phyloP scores from a whole-genome alignment of 2,329 filamentous ascomycete genomes.

The Penicillium vulpinum region DNA sequence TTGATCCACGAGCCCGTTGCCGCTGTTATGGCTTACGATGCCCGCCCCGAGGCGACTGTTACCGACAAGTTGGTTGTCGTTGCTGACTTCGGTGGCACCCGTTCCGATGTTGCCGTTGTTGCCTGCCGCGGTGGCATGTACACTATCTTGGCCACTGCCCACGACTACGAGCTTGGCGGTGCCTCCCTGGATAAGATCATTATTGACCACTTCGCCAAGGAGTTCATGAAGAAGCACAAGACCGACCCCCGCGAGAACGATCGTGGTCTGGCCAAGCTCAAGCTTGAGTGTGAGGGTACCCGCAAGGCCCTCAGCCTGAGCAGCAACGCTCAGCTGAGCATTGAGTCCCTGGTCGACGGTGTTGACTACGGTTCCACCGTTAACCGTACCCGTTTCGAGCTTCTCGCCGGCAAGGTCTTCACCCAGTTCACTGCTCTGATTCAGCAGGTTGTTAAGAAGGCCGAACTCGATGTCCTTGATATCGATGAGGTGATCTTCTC shows the following conservation, averaged over 20 bases:
- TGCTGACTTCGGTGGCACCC: constrained; percentile 87
- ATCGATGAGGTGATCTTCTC: constrained; percentile 92
- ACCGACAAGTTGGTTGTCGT: constrained; percentile 90
- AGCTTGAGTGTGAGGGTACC: constrained; percentile 83
- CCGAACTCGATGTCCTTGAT: constrained; percentile 85
- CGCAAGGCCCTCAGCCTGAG: constrained; percentile 92
- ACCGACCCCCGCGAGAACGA: constrained; percentile 80
- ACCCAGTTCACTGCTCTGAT: constrained; percentile 84
- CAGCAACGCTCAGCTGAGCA: constrained; percentile 83
- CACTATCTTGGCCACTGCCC: constrained; percentile 86
- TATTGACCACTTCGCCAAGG: constrained; percentile 96
- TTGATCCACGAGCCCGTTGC: constrained; percentile 89
- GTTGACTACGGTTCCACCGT: constrained; percentile 89
- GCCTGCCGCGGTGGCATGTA: constrained; percentile 94
- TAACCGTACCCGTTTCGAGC: constrained; percentile 91
- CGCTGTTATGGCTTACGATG: constrained; percentile 87
- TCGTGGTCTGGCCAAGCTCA: constrained; percentile 84
- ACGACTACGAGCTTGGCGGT: constrained; percentile 94
- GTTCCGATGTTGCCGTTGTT: constrained; percentile 87
- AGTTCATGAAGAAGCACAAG: constrained; percentile 97
- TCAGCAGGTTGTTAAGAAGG: constrained; percentile 83
- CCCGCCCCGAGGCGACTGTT: constrained; percentile 69
- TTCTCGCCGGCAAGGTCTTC: constrained; percentile 82
- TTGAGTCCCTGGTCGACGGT: constrained; percentile 86
- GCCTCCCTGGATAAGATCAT: constrained; percentile 83